phyloP scores from a whole-genome alignment of 164 flowering plant species.

The Chimonanthus salicifolius region DNA sequence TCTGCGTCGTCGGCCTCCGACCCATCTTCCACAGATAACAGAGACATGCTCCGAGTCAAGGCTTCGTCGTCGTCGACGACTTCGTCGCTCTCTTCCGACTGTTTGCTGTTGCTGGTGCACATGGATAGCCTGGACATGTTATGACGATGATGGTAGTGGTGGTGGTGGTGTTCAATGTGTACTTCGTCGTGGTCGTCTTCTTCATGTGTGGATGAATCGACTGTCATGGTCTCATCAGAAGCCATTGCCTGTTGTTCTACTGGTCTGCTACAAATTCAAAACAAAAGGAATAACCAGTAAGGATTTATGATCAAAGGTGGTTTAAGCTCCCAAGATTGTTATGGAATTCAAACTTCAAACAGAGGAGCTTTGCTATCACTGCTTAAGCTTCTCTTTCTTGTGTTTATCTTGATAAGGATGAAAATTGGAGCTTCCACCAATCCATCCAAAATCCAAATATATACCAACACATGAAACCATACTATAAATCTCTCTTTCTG shows the following conservation, averaged over 20 bases:
- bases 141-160: conserved; percentile 8
- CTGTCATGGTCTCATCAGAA: conserved; percentile 28
- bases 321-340: too few relatives aligned
- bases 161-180: conserved; percentile 11
- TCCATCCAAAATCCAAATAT: too few relatives aligned
- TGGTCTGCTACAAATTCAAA: too few relatives aligned
- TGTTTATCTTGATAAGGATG: too few relatives aligned
- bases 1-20: conserved; percentile 22
- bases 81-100: not conserved
- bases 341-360: too few relatives aligned
- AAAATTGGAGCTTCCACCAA: too few relatives aligned
- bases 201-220: conserved; percentile 16
- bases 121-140: conserved; percentile 44
- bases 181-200: conserved; percentile 17
- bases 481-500: too few relatives aligned
- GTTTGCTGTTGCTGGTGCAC: conserved; percentile 21
- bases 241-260: conserved; percentile 18
- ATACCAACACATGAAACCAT: too few relatives aligned
- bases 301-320: too few relatives aligned
- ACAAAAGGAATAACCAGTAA: too few relatives aligned
- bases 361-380: too few relatives aligned
- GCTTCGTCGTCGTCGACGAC: conserved; percentile 18
- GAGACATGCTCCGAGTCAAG: conserved; percentile 25
- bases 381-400: too few relatives aligned
- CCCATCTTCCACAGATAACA: conserved; percentile 33